Evolutionary conservation across 768 basidiomycete genomes (phyloP).

Genomic region (Russula sp.): DNA sequence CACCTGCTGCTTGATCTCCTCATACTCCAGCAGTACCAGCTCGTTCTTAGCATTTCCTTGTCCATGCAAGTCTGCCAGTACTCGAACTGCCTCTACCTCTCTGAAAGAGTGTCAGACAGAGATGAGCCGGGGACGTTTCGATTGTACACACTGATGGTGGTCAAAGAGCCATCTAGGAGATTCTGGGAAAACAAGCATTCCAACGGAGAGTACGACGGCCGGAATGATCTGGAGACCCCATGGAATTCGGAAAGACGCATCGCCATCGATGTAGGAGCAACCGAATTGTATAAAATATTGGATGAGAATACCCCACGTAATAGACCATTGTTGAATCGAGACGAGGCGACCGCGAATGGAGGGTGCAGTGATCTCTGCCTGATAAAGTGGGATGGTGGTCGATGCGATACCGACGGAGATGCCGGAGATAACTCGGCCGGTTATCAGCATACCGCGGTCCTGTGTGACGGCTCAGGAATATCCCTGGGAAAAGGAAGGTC

Average conservation of each 20-base stretch:
- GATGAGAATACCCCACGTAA: constrained; percentile 18
- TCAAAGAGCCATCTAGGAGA: constrained; percentile 70
- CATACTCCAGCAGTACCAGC: constrained; percentile 61
- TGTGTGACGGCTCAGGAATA: constrained; percentile 23
- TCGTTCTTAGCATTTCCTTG: constrained; percentile 48
- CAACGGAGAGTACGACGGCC: constrained; percentile 56
- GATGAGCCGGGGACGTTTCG: background rate
- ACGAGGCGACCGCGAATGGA: constrained; percentile 35
- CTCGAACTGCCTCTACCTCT: constrained; percentile 57
- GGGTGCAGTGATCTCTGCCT: constrained; percentile 39
- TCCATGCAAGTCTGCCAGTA: constrained; percentile 71
- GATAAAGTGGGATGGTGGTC: constrained; percentile 67
- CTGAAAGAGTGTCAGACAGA: constrained; percentile 23
- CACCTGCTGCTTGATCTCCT: constrained; percentile 53
- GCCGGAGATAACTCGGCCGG: constrained; percentile 11
- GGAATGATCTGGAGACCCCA: constrained; percentile 79
- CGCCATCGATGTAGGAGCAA: constrained; percentile 63
- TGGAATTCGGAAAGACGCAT: constrained; percentile 70
- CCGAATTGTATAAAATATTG: constrained; percentile 1
- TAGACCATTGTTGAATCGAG: constrained; percentile 64
- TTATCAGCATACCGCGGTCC: constrained; percentile 70
- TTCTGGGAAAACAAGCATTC: constrained; percentile 64
- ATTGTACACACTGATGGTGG: constrained; percentile 37
- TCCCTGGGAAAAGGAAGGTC: background rate
- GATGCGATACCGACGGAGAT: constrained; percentile 28